These are phyloP conservation scores for Rhynchosporium agropyri DNA, from an alignment of 2,329 filamentous ascomycete genomes.

Conservation along the genomic window DNA sequence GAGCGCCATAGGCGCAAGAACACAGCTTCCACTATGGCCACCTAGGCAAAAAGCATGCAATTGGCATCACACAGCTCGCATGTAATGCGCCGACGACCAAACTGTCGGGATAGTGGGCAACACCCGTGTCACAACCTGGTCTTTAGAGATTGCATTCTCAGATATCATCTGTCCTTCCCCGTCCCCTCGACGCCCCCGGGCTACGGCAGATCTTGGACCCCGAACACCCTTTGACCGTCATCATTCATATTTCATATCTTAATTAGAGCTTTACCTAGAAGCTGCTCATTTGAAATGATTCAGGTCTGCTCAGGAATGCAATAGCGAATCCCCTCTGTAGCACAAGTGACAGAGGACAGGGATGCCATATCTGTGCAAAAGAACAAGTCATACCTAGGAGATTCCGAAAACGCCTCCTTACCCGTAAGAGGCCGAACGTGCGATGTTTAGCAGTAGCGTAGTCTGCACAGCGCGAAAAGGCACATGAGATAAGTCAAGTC, in stretches of 20 bases:
- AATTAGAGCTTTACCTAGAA: neutral
- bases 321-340: neutral
- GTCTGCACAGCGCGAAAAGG: neutral
- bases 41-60: slow-evolving; percentile 5
- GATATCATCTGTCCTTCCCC: neutral
- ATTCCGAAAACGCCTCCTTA: neutral
- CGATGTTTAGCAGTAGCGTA: neutral
- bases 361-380: slow-evolving; percentile 8
- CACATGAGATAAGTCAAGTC: neutral
- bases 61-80: neutral
- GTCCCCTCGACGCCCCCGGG: neutral
- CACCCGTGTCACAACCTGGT: slow-evolving; percentile 10
- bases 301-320: neutral
- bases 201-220: neutral
- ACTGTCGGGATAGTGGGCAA: slow-evolving; percentile 1
- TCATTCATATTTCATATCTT: neutral
- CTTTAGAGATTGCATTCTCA: slow-evolving; percentile 7
- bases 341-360: neutral
- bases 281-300: neutral
- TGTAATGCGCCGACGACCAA: slow-evolving; percentile 7
- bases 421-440: neutral
- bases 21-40: neutral
- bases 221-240: neutral
- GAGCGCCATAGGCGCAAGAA: slow-evolving; percentile 7
- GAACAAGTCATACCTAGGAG: neutral